phyloP scores from a whole-genome alignment of 108 stramenopile genomes.

The Parietichytrium sp. region DNA sequence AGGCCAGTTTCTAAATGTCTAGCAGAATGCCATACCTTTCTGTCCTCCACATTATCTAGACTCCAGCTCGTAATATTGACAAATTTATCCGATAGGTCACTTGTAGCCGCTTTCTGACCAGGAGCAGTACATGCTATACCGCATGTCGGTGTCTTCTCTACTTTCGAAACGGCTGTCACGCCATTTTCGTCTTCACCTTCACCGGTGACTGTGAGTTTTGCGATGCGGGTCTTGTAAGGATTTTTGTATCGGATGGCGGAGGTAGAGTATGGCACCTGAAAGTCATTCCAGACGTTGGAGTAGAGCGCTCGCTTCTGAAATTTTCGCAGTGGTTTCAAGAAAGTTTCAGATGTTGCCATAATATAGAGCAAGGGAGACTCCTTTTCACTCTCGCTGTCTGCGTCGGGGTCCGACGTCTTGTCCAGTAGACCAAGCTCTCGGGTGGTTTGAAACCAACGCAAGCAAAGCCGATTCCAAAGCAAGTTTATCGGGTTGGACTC shows the following conservation, averaged over 20 bases:
- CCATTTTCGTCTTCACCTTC: not conserved
- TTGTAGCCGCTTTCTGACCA: too few species aligned
- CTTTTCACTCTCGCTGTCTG: not conserved
- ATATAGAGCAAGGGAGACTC: not conserved
- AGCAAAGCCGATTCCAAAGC: not conserved
- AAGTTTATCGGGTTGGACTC: not conserved
- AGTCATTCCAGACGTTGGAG: not conserved
- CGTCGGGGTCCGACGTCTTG: too few species aligned
- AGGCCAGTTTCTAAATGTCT: not conserved
- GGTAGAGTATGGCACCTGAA: not conserved
- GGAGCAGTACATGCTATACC: too few species aligned
- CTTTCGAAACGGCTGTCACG: not conserved
- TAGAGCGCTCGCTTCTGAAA: not conserved
- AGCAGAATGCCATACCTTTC: not conserved
- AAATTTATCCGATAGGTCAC: not conserved
- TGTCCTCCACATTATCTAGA: not conserved
- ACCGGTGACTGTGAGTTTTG: not conserved
- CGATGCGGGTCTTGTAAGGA: not conserved
- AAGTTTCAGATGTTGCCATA: not conserved
- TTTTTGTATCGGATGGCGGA: slow-evolving; percentile 8
- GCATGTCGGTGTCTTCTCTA: not conserved
- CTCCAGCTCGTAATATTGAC: slow-evolving; percentile 20
- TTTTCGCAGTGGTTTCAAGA: not conserved
- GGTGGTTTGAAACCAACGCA: not conserved
- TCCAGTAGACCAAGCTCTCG: slow-evolving; percentile 15